phyloP scores from a whole-genome alignment of 768 basidiomycete species.

The Mycena leptocephala region DNA sequence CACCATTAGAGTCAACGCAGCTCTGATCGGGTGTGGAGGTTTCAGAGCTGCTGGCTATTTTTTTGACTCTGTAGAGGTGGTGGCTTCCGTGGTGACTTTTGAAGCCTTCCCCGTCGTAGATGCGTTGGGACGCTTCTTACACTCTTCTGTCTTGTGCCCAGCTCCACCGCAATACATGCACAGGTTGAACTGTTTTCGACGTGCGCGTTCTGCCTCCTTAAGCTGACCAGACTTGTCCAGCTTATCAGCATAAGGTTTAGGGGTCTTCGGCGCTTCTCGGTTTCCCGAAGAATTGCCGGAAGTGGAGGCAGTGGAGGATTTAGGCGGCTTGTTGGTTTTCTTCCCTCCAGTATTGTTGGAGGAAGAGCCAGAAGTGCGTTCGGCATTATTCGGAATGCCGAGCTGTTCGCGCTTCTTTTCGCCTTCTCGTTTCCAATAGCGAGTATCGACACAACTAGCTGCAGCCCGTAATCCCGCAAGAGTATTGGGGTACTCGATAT shows the following conservation, averaged over 20 bases:
- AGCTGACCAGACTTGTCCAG: constrained; percentile 25
- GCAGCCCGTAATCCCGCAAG: not conserved
- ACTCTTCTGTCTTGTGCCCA: too few species aligned
- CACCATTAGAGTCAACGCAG: constrained; percentile 8
- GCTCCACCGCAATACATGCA: too few species aligned
- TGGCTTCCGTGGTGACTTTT: not conserved
- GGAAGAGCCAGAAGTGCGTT: not conserved
- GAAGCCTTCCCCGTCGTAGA: not conserved
- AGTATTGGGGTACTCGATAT: not conserved
- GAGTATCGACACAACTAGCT: not conserved
- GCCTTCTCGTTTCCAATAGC: constrained; percentile 31
- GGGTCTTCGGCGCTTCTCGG: not conserved
- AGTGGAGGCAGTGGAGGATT: too few species aligned
- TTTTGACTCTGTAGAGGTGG: too few species aligned
- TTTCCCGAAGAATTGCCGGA: not conserved
- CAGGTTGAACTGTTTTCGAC: too few species aligned
- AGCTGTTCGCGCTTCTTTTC: not conserved
- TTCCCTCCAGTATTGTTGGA: not conserved
- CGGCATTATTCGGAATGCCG: too few species aligned
- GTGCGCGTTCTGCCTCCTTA: constrained; percentile 40
- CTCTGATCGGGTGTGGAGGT: too few species aligned
- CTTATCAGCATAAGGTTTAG: constrained; percentile 1
- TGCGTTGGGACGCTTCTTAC: not conserved
- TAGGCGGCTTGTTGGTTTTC: not conserved
- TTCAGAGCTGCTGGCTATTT: too few species aligned